Conservation (phyloP, 768 basidiomycete species). For the Lyophyllum shimeji region DNA sequence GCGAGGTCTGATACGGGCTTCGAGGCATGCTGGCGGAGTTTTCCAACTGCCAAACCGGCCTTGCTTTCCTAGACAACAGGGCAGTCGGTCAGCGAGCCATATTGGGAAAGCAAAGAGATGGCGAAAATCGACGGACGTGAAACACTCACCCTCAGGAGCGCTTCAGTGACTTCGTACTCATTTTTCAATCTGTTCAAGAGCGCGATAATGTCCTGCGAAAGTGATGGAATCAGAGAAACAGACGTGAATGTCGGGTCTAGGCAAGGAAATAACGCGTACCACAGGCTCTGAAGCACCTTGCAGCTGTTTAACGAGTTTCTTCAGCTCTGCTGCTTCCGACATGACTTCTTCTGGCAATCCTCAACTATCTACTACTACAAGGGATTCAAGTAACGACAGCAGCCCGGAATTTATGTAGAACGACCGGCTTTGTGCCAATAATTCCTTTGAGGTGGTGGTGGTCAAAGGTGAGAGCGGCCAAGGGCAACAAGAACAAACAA, state of each 20-base stretch:
- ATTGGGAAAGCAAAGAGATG: conserved; percentile 19
- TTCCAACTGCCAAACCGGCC: conserved; percentile 89
- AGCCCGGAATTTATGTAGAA: conserved; percentile 19
- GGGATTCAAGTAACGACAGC: conserved; percentile 18
- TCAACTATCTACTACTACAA: conserved; percentile 36
- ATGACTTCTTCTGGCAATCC: conserved; percentile 31
- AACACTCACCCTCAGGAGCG: conserved; percentile 68
- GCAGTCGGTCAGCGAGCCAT: conserved; percentile 17
- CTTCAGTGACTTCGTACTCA: conserved; percentile 68
- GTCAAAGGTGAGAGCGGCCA: conserved; percentile 16
- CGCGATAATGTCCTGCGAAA: conserved; percentile 57
- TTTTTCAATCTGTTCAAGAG: conserved; percentile 65
- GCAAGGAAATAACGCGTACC: conserved; percentile 47
- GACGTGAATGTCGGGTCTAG: conserved; percentile 35
- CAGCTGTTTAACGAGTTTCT: conserved; percentile 78
- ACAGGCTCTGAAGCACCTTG: conserved; percentile 57
- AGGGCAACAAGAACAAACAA: conserved; percentile 24
- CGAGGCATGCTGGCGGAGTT: conserved; percentile 71
- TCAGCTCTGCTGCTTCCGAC: conserved; percentile 64
- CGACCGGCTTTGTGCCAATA: conserved; percentile 14
- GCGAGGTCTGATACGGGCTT: conserved; percentile 80
- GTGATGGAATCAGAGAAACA: conserved; percentile 27
- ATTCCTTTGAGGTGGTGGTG: conserved; percentile 16
- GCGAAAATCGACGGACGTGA: conserved; percentile 30
- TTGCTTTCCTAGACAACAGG: conserved; percentile 72